Evolutionary conservation across 179 eudicot genomes (phyloP).

Genomic region (Drosera spatulata): DNA sequence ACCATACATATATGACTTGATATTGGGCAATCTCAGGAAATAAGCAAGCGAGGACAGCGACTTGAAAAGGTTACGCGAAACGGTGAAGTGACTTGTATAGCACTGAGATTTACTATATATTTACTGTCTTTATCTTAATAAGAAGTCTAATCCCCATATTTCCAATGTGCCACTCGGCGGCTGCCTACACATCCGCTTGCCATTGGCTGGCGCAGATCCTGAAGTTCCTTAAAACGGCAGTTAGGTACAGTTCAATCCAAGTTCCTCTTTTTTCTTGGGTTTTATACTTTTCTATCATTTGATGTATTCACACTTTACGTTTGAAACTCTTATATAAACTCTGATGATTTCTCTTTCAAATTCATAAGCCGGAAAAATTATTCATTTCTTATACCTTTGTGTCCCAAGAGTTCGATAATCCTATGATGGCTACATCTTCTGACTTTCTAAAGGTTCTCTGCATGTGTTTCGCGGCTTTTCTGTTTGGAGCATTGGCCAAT

Average conservation of each 20-base stretch:
- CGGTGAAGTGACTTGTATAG: slow-evolving; percentile 28
- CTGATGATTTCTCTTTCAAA: slow-evolving; percentile 6
- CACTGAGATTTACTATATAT: slow-evolving; percentile 18
- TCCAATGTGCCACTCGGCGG: neutral
- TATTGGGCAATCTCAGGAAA: too few species aligned
- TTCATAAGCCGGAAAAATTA: slow-evolving; percentile 3
- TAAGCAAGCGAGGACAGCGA: too few species aligned
- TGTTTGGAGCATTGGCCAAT: slow-evolving; percentile 4
- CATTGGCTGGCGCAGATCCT: slow-evolving; percentile 46
- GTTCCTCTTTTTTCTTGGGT: slow-evolving; percentile 2
- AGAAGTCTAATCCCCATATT: neutral
- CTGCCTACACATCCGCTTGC: slow-evolving; percentile 15
- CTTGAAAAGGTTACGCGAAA: too few species aligned
- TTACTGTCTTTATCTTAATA: slow-evolving; percentile 8
- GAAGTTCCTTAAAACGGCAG: slow-evolving; percentile 37
- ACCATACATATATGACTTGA: too few species aligned
- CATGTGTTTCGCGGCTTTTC: slow-evolving; percentile 19
- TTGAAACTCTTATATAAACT: slow-evolving; percentile 7
- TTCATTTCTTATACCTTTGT: slow-evolving; percentile 2
- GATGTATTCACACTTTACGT: slow-evolving; percentile 2
- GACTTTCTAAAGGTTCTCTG: slow-evolving; percentile 14
- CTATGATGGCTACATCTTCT: slow-evolving; percentile 17
- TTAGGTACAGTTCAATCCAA: slow-evolving; percentile 39
- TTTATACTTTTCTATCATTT: neutral
- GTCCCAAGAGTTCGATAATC: neutral